Conservation (phyloP, 1,284 basidiomycete species). For the Chalciporus piperatoides region DNA sequence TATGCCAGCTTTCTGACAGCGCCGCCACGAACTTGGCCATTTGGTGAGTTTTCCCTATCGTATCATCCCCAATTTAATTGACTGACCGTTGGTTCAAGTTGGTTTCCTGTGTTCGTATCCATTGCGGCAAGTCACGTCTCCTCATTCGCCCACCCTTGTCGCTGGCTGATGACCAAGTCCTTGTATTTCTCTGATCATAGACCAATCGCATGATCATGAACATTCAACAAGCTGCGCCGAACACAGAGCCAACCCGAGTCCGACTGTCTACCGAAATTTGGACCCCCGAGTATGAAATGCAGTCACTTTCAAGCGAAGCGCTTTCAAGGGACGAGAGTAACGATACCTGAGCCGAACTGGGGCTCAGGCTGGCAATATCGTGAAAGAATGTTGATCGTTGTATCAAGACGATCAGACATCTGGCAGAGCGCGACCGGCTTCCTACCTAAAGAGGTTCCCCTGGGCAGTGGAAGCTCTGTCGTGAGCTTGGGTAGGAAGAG, state of each 20-base stretch:
- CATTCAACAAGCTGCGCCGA: too few relatives aligned
- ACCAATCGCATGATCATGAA: conserved; percentile 19
- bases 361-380: too few relatives aligned
- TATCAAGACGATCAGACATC: too few relatives aligned
- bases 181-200: neutral
- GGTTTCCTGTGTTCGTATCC: conserved; percentile 18
- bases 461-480: conserved; percentile 42
- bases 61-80: neutral
- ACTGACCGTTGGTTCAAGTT: conserved; percentile 7
- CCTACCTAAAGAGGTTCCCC: too few relatives aligned
- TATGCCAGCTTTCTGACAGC: neutral
- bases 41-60: neutral
- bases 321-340: too few relatives aligned
- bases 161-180: neutral
- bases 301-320: too few relatives aligned
- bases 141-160: neutral
- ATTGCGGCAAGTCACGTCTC: conserved; percentile 15
- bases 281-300: too few relatives aligned
- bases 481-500: conserved; percentile 64
- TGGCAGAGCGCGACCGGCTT: too few relatives aligned
- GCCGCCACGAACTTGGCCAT: neutral
- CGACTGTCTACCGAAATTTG: too few relatives aligned
- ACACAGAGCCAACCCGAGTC: too few relatives aligned
- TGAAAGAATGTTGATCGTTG: too few relatives aligned
- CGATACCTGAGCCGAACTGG: too few relatives aligned